A percentile compares a stretch with the other conserved stretches of the same genome.
These are phyloP conservation scores for Bolboschoenus planiculmis DNA, from an alignment of 176 grass and related monocot species.

Conservation along the genomic window DNA sequence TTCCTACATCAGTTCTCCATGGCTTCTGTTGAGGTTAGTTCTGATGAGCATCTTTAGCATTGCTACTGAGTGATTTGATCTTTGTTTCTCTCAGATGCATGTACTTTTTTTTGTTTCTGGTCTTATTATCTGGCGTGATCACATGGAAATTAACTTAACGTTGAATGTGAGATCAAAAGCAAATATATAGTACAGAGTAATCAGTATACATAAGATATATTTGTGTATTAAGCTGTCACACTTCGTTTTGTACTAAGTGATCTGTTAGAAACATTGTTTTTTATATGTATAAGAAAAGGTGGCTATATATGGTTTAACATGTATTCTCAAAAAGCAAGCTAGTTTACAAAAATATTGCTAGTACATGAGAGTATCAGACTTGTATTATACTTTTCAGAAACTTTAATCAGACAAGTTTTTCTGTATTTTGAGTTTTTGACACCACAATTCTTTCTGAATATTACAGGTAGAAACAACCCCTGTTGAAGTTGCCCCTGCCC, in stretches of 20 bases:
- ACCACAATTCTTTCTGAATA: neutral
- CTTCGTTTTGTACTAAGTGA: neutral
- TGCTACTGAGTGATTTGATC: neutral
- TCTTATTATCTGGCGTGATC: neutral
- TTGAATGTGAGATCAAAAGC: neutral
- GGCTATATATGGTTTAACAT: neutral
- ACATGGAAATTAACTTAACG: neutral
- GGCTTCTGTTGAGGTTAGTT: conserved; percentile 26
- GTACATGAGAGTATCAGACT: too few species aligned
- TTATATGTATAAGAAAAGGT: neutral
- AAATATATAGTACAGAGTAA: neutral
- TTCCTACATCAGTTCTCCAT: conserved; percentile 6
- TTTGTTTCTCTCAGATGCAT: neutral
- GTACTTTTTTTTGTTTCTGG: neutral
- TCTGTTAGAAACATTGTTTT: neutral
- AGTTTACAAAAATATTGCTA: too few species aligned
- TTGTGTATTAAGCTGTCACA: too few species aligned
- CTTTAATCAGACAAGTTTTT: neutral
- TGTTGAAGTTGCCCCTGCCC: neutral
- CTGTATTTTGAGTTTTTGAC: neutral
- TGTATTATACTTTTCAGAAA: neutral
- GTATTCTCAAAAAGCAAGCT: neutral
- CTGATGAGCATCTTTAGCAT: neutral
- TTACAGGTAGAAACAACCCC: conserved; percentile 19
- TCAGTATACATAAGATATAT: neutral